These are phyloP conservation scores for Prunus campanulata DNA, from an alignment of 306 rosid species.

Conservation along the genomic window DNA sequence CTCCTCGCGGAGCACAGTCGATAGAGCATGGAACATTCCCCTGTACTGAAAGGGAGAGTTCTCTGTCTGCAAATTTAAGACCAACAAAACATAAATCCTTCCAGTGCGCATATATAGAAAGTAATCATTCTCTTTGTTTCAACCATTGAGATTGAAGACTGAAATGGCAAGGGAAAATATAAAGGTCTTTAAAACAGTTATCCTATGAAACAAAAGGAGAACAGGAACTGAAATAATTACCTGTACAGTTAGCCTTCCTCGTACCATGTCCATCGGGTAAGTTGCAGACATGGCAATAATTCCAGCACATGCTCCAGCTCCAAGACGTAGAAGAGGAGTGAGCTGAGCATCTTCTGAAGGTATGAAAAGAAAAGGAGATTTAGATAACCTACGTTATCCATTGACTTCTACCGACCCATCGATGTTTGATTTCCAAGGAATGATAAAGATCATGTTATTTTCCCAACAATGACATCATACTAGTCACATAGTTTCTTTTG, in stretches of 20 bases:
- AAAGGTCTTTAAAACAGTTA: not conserved
- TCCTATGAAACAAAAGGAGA: slow-evolving; percentile 4
- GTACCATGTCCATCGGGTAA: slow-evolving; percentile 99
- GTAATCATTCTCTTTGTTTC: not conserved
- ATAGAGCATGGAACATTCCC: slow-evolving; percentile 94
- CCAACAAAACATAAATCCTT: slow-evolving; percentile 6
- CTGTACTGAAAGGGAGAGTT: slow-evolving; percentile 91
- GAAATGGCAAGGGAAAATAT: not conserved
- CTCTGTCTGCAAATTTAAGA: slow-evolving; percentile 62
- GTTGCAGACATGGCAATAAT: slow-evolving; percentile 99
- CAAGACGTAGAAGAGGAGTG: slow-evolving; percentile 89
- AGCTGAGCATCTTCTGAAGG: slow-evolving; percentile 91
- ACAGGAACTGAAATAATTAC: slow-evolving; percentile 34
- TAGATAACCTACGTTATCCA: not conserved
- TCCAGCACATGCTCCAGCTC: slow-evolving; percentile 99
- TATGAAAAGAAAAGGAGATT: slow-evolving; percentile 16
- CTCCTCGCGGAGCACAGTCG: slow-evolving; percentile 90
- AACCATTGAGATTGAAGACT: not conserved
- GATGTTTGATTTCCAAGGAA: not conserved
- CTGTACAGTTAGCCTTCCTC: slow-evolving; percentile 98
- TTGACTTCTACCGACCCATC: not conserved
- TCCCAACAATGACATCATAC: not conserved
- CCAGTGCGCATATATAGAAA: not conserved
- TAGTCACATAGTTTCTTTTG: not conserved
- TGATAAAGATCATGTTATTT: not conserved